These are phyloP conservation scores for Citrullus mucosospermus DNA, from an alignment of 306 rosid species.

Conservation along the genomic window DNA sequence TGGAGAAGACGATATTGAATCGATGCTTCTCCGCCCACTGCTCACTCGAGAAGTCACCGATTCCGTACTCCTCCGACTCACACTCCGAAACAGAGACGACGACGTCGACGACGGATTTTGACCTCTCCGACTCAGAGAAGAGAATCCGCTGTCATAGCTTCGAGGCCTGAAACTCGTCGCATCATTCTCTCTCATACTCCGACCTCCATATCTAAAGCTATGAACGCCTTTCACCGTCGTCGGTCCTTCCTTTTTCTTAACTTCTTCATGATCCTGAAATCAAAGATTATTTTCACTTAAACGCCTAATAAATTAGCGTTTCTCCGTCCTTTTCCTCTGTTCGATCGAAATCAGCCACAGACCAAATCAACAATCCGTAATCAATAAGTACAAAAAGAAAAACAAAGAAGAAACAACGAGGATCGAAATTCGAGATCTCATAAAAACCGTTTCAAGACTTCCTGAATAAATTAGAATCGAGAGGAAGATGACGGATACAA, in stretches of 20 bases:
- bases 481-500: too few relatives aligned
- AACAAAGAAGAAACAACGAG: neutral
- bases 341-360: neutral
- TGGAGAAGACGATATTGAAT: neutral
- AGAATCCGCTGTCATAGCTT: constrained; percentile 15
- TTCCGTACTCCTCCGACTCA: constrained; percentile 4
- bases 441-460: too few relatives aligned
- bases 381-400: neutral
- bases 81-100: neutral
- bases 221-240: constrained; percentile 13
- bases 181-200: neutral
- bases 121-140: constrained; percentile 8
- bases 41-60: constrained; percentile 4
- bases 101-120: neutral
- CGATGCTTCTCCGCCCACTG: constrained; percentile 8
- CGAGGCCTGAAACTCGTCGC: constrained; percentile 6
- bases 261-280: constrained; percentile 1
- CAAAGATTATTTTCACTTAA: neutral
- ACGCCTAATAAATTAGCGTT: neutral
- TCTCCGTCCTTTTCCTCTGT: neutral
- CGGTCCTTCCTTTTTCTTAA: neutral
- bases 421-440: neutral
- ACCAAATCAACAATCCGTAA: neutral
- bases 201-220: constrained; percentile 14
- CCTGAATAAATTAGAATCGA: too few relatives aligned